Percentiles rank a stretch among this genome's conserved stretches.
These are phyloP conservation scores for Chrysoporthe cubensis DNA, from an alignment of 2,329 filamentous ascomycete species.

Conservation along the genomic window DNA sequence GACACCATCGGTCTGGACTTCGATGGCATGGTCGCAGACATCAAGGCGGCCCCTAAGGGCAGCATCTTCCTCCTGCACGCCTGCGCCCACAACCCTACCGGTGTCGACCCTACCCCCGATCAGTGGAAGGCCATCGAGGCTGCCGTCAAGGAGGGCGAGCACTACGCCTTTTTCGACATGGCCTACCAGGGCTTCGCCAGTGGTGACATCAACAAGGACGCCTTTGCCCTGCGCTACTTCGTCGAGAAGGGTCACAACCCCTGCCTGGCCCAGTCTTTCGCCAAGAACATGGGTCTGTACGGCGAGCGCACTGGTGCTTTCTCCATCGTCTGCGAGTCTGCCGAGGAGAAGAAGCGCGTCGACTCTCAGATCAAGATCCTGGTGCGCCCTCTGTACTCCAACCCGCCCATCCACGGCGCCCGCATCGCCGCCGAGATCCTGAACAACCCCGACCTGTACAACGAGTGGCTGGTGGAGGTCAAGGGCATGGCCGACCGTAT, in stretches of 20 bases:
- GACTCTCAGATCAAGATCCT: slow-evolving; percentile 99
- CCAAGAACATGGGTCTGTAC: slow-evolving; percentile 99
- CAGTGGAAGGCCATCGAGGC: slow-evolving; percentile 93
- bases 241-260: slow-evolving; percentile 89
- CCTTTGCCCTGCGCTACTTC: slow-evolving; percentile 92
- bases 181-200: slow-evolving; percentile 98
- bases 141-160: slow-evolving; percentile 81
- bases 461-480: slow-evolving; percentile 95
- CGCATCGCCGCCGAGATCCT: slow-evolving; percentile 92
- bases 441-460: slow-evolving; percentile 80
- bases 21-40: slow-evolving; percentile 86
- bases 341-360: slow-evolving; percentile 92
- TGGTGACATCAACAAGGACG: slow-evolving; percentile 88
- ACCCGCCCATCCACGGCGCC: slow-evolving; percentile 95
- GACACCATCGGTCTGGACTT: slow-evolving; percentile 98
- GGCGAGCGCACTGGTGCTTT: slow-evolving; percentile 98
- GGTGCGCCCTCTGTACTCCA: slow-evolving; percentile 95
- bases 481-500: slow-evolving; percentile 99
- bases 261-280: slow-evolving; percentile 89
- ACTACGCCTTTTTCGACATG: slow-evolving; percentile 99
- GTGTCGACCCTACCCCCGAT: slow-evolving; percentile 87
- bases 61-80: slow-evolving; percentile 94
- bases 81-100: slow-evolving; percentile 97
- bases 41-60: slow-evolving; percentile 84
- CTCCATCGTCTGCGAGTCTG: slow-evolving; percentile 82